These are phyloP conservation scores for Whalleya microplaca DNA, from an alignment of 2,329 filamentous ascomycete species.

Conservation along the genomic window DNA sequence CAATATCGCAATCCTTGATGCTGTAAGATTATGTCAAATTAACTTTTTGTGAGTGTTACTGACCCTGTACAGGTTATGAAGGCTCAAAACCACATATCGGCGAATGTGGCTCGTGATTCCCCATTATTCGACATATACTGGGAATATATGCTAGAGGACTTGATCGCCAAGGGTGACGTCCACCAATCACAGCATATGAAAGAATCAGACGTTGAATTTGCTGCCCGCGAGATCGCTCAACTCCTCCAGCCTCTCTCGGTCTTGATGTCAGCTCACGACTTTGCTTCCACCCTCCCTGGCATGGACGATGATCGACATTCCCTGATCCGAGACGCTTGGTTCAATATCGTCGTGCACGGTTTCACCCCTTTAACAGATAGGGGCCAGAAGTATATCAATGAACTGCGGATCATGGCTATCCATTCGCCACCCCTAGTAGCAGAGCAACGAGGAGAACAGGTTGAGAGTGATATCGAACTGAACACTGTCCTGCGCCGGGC, in stretches of 20 bases:
- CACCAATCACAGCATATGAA: conserved; percentile 74
- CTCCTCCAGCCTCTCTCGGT: conserved; percentile 86
- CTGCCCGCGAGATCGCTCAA: conserved; percentile 84
- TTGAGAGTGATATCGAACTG: conserved; percentile 95
- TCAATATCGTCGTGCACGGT: conserved; percentile 94
- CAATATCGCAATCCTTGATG: conserved; percentile 68
- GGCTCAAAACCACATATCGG: conserved; percentile 79
- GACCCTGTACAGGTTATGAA: conserved; percentile 60
- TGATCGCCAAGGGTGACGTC: conserved; percentile 88
- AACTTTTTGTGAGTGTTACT: conserved; percentile 4
- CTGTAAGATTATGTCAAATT: conserved; percentile 55
- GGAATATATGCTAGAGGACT: conserved; percentile 79
- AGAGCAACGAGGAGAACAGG: conserved; percentile 84
- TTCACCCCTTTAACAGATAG: conserved; percentile 77
- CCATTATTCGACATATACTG: conserved; percentile 83
- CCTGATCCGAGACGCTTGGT: conserved; percentile 90
- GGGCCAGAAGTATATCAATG: conserved; percentile 72
- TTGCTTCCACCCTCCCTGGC: conserved; percentile 48
- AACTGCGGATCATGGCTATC: conserved; percentile 82
- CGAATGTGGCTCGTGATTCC: conserved; percentile 68
- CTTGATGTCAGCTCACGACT: conserved; percentile 71
- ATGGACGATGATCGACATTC: conserved; percentile 71
- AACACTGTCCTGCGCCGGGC: conserved; percentile 91
- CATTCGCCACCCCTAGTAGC: conserved; percentile 87
- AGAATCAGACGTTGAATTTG: conserved; percentile 78